phyloP scores from a whole-genome alignment of 1,284 basidiomycete species.

The Ceratobasidium papillatum region DNA sequence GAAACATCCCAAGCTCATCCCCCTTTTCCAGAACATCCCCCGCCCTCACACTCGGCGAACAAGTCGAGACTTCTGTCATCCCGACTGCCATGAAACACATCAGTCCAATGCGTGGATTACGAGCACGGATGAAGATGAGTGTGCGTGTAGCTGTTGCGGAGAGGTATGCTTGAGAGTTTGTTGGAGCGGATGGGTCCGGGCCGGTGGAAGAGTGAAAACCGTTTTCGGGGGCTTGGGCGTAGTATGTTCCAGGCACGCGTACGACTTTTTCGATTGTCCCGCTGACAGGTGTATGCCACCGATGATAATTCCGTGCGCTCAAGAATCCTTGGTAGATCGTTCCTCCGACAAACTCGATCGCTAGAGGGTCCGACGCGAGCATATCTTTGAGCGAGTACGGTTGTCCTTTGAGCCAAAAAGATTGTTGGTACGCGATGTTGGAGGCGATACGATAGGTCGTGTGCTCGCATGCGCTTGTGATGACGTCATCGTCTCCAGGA shows the following conservation, averaged over 20 bases:
- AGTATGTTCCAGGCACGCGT: constrained; percentile 62
- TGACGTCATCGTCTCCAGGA: constrained; percentile 51
- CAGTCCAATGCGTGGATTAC: constrained; percentile 60
- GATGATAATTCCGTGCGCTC: constrained; percentile 60
- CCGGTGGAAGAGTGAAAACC: constrained; percentile 44
- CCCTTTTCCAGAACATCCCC: constrained; percentile 57
- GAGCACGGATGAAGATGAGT: constrained; percentile 63
- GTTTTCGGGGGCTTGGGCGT: constrained; percentile 50
- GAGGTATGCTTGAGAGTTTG: constrained; percentile 53
- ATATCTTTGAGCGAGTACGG: constrained; percentile 58
- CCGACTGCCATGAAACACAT: constrained; percentile 63
- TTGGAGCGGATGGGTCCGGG: constrained; percentile 50
- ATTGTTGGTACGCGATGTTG: constrained; percentile 53
- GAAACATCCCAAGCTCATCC: constrained; percentile 62
- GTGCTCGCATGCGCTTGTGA: constrained; percentile 48
- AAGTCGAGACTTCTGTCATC: constrained; percentile 67
- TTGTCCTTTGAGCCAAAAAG: constrained; percentile 61
- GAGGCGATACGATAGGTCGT: constrained; percentile 47
- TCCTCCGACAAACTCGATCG: constrained; percentile 58
- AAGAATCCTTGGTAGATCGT: constrained; percentile 66
- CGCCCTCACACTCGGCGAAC: constrained; percentile 50
- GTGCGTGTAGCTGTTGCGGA: constrained; percentile 57
- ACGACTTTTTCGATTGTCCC: constrained; percentile 59
- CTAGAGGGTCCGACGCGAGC: constrained; percentile 52
- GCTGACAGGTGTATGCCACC: constrained; percentile 63